Conservation (phyloP, 2,329 filamentous ascomycete species). For the Phyllosticta citriasiana region DNA sequence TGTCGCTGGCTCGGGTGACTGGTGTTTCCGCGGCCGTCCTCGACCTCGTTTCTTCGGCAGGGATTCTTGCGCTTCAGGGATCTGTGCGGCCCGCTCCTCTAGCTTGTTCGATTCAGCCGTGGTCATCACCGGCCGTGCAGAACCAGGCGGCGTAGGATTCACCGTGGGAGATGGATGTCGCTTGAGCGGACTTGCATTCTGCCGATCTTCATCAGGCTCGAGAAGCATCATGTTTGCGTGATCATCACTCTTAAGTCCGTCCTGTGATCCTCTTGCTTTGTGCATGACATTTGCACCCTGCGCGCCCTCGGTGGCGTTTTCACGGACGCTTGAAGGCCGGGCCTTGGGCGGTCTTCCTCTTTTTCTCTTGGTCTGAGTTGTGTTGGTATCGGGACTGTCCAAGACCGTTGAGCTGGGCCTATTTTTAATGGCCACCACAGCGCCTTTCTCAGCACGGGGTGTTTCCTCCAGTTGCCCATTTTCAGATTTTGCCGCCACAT, state of each 20-base stretch:
- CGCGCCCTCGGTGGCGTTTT: background rate
- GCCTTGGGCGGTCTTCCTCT: slow-evolving; percentile 5
- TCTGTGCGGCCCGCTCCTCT: background rate
- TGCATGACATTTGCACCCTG: background rate
- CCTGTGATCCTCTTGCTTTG: background rate
- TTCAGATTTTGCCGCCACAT: background rate
- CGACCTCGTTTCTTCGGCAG: slow-evolving; percentile 21
- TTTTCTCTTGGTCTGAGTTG: background rate
- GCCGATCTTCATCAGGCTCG: background rate
- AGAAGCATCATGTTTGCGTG: background rate
- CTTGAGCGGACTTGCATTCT: background rate
- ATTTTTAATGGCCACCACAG: background rate
- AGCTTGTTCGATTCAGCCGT: no score
- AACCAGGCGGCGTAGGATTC: background rate
- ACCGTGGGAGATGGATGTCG: slow-evolving; percentile 6
- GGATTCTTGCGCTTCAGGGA: background rate
- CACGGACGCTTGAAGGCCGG: background rate
- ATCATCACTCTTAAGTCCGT: background rate
- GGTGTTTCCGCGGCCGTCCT: slow-evolving; percentile 19
- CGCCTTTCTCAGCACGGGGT: background rate
- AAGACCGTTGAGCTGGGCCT: background rate
- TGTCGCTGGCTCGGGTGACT: background rate
- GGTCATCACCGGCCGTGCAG: background rate
- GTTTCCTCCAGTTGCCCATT: background rate
- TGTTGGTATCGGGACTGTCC: background rate